Base-by-base conservation (phyloP, 805 yeast genomes). In the Pichia exigua region DNA sequence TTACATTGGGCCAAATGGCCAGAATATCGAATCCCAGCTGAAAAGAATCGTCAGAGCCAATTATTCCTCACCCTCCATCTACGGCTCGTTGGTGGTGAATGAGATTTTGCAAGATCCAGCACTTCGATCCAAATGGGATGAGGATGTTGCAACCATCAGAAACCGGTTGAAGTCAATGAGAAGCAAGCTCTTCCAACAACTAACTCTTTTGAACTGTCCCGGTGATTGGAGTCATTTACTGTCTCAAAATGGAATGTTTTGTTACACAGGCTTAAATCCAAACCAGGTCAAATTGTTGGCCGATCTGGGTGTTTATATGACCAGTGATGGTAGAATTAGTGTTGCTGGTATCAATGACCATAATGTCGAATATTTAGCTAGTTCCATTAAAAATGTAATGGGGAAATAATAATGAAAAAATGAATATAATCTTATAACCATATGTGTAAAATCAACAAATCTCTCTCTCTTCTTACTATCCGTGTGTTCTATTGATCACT, bases 201-300 rank as follows among this genome's bases (percentile, higher is more conserved):
- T 89, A 61, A 60, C 59, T 44, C 24, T 10, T 3, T 12, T 46
- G 2, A 57, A 82, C 74, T 39, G 46, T 32, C 41, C 32, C 12
- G 57, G 84, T 59, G 75, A 81, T 67, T 92, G 98, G 98, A 85
- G 84, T 50, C 96, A 87, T 65, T 76, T 92, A 61, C 73, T 86
- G 51, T 78, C 83, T 64, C 98, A 92, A 70, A 85, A 92, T 66
- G 99, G 99, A 61, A 92, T 92, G 98, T 92, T 92, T 72, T 87
- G 92, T 62, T 92, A 78, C 74, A 91, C 97, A 38, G 96, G 97
- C 9, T 76, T 92, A 56, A 65, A 70, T 32, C 73, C 79, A 44
- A 81, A 78, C 47, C 95, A 90, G 71, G 92, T 88, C 46, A 74
- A 79, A 53, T 70, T 74, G 56, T 75, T 92, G n/a, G n/a, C n/a